phyloP scores from a whole-genome alignment of 352 stramenopile species.

The Globisporangium heterothallicum region DNA sequence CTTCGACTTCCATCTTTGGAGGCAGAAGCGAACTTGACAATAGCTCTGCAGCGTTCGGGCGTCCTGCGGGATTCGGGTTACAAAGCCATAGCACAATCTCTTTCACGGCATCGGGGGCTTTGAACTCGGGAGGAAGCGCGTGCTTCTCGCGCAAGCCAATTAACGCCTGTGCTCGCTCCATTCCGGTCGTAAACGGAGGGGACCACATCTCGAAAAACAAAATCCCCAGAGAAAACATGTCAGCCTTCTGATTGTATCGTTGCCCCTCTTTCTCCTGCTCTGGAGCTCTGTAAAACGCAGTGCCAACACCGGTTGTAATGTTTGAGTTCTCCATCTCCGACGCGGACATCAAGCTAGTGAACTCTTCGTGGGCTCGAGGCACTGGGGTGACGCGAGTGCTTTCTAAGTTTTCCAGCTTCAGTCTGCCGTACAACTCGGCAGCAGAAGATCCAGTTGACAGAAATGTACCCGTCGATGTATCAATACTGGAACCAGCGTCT shows the following conservation, averaged over 20 bases:
- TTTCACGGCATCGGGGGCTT: slow-evolving; percentile 76
- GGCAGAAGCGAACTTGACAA: slow-evolving; percentile 63
- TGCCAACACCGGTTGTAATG: slow-evolving; percentile 94
- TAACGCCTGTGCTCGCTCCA: slow-evolving; percentile 83
- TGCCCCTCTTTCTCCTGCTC: slow-evolving; percentile 89
- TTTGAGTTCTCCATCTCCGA: slow-evolving; percentile 39
- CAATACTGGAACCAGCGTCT: slow-evolving; percentile 14
- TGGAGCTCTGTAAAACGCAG: slow-evolving; percentile 92
- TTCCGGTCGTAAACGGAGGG: slow-evolving; percentile 87
- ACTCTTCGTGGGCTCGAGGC: slow-evolving; percentile 13
- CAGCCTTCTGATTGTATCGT: slow-evolving; percentile 87
- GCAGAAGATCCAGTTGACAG: slow-evolving; percentile 59
- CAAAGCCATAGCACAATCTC: slow-evolving; percentile 87
- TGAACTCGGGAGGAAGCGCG: slow-evolving; percentile 43
- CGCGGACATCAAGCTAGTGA: slow-evolving; percentile 50
- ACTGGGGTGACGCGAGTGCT: slow-evolving; percentile 39
- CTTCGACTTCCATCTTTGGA: slow-evolving; percentile 81
- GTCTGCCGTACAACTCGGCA: slow-evolving; percentile 57
- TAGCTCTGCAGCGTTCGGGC: slow-evolving; percentile 69
- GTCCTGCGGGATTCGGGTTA: slow-evolving; percentile 59
- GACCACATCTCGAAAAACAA: slow-evolving; percentile 96
- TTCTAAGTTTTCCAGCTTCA: slow-evolving; percentile 68
- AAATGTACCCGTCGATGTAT: slow-evolving; percentile 16
- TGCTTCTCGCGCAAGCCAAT: slow-evolving; percentile 72
- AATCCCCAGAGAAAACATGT: slow-evolving; percentile 95